Evolutionary conservation across 225 moss, liverwort and hornwort species (phyloP).

Genomic region (Physcomitrellopsis africana): DNA sequence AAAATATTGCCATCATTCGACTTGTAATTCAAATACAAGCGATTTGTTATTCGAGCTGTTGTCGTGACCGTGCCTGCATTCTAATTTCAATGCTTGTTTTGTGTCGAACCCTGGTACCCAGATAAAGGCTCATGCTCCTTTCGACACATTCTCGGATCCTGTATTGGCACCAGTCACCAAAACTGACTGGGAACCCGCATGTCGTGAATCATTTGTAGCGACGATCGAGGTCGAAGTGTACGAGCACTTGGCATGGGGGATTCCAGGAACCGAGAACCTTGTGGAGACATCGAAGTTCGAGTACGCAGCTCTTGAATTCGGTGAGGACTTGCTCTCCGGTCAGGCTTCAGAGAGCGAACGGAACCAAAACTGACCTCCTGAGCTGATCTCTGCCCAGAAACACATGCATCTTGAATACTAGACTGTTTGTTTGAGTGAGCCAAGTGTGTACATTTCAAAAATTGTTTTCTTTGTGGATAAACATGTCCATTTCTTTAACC

Average conservation of each 20-base stretch:
- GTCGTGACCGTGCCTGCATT: not conserved
- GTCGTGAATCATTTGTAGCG: slow-evolving; percentile 79
- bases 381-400: not conserved
- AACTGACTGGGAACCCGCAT: slow-evolving; percentile 67
- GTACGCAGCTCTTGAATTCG: slow-evolving; percentile 78
- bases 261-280: slow-evolving; percentile 52
- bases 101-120: slow-evolving; percentile 29
- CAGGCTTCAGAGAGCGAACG: slow-evolving; percentile 28
- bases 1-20: no score
- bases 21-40: no score
- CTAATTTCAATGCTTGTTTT: slow-evolving; percentile 6
- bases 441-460: no score
- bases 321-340: slow-evolving; percentile 64
- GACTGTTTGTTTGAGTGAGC: not conserved
- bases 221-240: slow-evolving; percentile 67
- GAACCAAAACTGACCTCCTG: slow-evolving; percentile 14
- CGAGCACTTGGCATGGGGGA: slow-evolving; percentile 74
- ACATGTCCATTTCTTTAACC: no score
- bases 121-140: slow-evolving; percentile 54
- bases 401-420: not conserved
- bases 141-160: slow-evolving; percentile 56
- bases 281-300: slow-evolving; percentile 48
- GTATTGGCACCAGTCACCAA: slow-evolving; percentile 64
- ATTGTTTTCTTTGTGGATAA: no score
- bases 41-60: not conserved